Conservation (phyloP, 495 filamentous ascomycete species). For the Lasiosphaeris hirsuta region DNA sequence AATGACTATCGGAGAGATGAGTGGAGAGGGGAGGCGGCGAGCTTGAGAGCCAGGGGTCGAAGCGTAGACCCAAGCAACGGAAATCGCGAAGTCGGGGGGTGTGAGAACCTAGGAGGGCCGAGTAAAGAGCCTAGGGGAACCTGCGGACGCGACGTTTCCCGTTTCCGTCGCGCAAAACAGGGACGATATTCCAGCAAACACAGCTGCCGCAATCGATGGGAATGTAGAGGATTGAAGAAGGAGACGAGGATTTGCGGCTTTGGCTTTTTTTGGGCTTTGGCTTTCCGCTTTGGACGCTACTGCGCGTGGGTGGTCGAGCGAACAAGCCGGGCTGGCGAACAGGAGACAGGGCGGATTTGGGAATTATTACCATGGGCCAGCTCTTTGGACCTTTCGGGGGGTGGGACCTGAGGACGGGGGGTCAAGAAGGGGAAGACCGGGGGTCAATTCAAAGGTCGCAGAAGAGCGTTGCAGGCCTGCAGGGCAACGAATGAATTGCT, state of each 20-base stretch:
- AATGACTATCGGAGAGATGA: constrained; percentile 34
- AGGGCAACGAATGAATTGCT: background rate
- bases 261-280: too few species aligned
- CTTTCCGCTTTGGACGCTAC: background rate
- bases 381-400: too few species aligned
- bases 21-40: constrained; percentile 27
- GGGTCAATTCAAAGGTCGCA: constrained; percentile 20
- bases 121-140: background rate
- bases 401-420: constrained; percentile 1
- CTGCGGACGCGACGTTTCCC: background rate
- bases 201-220: background rate
- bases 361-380: constrained; percentile 26
- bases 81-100: constrained; percentile 5
- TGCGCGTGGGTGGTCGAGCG: constrained; percentile 12
- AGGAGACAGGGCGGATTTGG: constrained; percentile 28
- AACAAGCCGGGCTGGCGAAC: constrained; percentile 15
- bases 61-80: background rate
- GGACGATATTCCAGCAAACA: background rate
- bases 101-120: background rate
- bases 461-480: too few species aligned
- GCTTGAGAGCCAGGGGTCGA: constrained; percentile 12
- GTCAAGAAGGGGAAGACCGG: constrained; percentile 1
- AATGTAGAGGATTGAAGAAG: constrained; percentile 2
- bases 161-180: background rate
- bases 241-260: constrained; percentile 10